phyloP scores from a whole-genome alignment of 768 basidiomycete genomes.

The Suillus ampliporus region DNA sequence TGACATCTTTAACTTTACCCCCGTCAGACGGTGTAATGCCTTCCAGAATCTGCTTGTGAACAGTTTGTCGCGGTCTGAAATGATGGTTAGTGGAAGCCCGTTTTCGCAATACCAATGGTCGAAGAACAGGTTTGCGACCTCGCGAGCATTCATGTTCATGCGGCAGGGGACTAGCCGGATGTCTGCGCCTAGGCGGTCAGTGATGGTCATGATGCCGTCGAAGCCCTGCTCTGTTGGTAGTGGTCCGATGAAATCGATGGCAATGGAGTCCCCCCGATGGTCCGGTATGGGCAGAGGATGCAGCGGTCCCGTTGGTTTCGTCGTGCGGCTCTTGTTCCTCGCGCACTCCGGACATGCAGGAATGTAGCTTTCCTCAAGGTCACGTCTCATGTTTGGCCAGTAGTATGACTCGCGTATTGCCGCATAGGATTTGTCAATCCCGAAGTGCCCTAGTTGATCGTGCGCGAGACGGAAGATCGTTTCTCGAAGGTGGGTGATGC shows the following conservation, averaged over 20 bases:
- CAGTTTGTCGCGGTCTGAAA: conserved; percentile 39
- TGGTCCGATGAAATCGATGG: conserved; percentile 34
- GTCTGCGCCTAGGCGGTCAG: too few species aligned
- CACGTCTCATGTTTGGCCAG: conserved; percentile 7
- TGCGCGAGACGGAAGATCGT: conserved; percentile 15
- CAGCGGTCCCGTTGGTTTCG: conserved; percentile 16
- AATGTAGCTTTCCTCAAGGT: conserved; percentile 27
- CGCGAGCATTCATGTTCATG: conserved; percentile 17
- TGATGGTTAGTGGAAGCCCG: conserved; percentile 35
- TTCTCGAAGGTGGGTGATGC: conserved; percentile 28
- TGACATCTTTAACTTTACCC: conserved; percentile 38
- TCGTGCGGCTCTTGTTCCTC: conserved; percentile 15
- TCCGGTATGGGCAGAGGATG: conserved; percentile 24
- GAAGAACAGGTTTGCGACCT: too few species aligned
- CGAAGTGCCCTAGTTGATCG: conserved; percentile 4
- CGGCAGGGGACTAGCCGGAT: conserved; percentile 25
- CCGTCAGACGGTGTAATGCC: conserved; percentile 22
- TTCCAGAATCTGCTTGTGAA: conserved; percentile 41
- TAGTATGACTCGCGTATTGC: too few species aligned
- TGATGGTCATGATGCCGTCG: conserved; percentile 21
- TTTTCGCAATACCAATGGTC: conserved; percentile 36
- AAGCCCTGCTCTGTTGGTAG: conserved; percentile 37
- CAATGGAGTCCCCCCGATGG: conserved; percentile 9
- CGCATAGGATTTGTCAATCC: too few species aligned
- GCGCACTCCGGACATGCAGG: conserved; percentile 23